Percentiles rank a stretch among this genome's conserved stretches.
Evolutionary conservation across 371 early-diverging fungal genomes (phyloP).

Genomic region (Mortierella sp.): DNA sequence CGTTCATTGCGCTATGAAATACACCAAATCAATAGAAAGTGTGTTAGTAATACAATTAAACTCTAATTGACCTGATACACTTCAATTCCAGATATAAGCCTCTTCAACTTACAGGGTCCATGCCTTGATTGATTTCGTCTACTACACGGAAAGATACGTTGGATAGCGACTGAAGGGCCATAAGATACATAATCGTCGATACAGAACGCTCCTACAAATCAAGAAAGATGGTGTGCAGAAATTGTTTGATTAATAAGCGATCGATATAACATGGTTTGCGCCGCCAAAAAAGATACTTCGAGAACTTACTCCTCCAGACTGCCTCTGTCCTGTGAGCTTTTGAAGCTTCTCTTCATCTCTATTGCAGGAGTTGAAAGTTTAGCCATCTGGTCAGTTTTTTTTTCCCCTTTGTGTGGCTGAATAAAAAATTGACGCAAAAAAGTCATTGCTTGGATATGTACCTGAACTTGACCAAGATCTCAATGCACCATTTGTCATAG

Average conservation of each 20-base stretch:
- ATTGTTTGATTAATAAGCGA: neutral
- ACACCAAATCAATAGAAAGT: neutral
- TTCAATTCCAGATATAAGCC: neutral
- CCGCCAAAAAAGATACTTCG: neutral
- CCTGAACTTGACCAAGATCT: slow-evolving; percentile 94
- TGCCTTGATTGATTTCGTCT: slow-evolving; percentile 99
- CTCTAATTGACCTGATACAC: neutral
- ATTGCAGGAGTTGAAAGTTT: neutral
- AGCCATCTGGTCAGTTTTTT: neutral
- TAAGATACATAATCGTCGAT: slow-evolving; percentile 97
- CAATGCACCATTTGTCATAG: slow-evolving; percentile 96
- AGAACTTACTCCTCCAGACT: slow-evolving; percentile 93
- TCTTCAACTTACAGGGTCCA: slow-evolving; percentile 85
- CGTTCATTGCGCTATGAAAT: slow-evolving; percentile 88
- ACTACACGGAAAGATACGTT: slow-evolving; percentile 98
- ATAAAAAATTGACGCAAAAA: neutral
- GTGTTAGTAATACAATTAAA: neutral
- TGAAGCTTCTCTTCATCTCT: slow-evolving; percentile 91
- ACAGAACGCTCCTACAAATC: slow-evolving; percentile 84
- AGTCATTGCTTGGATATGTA: slow-evolving; percentile 16
- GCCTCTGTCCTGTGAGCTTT: slow-evolving; percentile 90
- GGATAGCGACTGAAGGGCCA: slow-evolving; percentile 93
- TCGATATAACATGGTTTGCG: neutral
- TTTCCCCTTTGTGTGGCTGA: no score
- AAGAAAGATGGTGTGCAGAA: neutral